Base-by-base conservation (phyloP, 306 rosid genomes). In the Quillaja saponaria region DNA sequence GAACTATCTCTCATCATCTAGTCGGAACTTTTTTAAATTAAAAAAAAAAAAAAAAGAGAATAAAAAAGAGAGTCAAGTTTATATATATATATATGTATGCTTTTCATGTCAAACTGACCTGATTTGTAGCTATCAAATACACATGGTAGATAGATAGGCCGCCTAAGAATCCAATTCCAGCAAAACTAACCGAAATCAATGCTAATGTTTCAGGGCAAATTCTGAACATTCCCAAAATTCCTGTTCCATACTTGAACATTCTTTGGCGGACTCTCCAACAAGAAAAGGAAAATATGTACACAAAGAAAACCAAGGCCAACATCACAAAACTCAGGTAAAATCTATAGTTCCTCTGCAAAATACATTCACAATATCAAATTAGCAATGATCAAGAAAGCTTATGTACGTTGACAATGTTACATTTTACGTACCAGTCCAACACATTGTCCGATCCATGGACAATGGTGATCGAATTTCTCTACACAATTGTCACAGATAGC, bases 401-500 rank as follows among this genome's bases (percentile, higher is more conserved):
- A 10, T 34, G 16, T 14, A 13, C 12, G 1, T 39, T 28, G 34
- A 39, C 13, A 14, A 17, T 11, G 21, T 13, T 28, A 37, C 37
- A 8, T 42, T 13, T 2, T 3, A 34, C 61, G 18, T 71, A 71
- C 84, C 76, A 63, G 14, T 21, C 49, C 78, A 34, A 75, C 47
- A 44, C 81, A 75, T 50, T 71, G 81, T 53, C 84, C 81, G 49
- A 75, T 53, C 75, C 75, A 79, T 46, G 78, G 78, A 47, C 76
- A 67, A 34, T 76, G 85, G 6, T 68, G 79, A 41, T 80, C 81
- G 13, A 68, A 80, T 68, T 57, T 75, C 57, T 71, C 78, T 7
- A 76, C 76, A 39, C 79, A 72, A 45, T 76, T 64, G 54, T 80
- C 64, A 46, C 76, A 55, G n/a, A 76, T 61, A 16, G 79, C 66